phyloP scores from a whole-genome alignment of 2,329 filamentous ascomycete species.

The Pseudofabraea citricarpa region DNA sequence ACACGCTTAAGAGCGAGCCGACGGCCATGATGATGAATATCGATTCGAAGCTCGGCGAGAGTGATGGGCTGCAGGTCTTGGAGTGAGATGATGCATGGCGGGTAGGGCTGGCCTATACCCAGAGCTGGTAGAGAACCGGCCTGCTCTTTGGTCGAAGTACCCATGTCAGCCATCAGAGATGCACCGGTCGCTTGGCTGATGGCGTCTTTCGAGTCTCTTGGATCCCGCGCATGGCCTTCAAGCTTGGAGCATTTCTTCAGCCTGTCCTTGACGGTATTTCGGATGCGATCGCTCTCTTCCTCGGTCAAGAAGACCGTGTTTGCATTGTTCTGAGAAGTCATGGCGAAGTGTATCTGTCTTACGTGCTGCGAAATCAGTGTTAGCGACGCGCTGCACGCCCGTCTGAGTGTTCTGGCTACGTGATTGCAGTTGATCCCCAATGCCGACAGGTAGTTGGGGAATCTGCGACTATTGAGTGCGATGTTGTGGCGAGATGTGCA shows the following conservation, averaged over 20 bases:
- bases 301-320: slow-evolving; percentile 29
- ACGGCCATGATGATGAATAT: slow-evolving; percentile 36
- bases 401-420: no score
- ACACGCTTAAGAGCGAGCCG: slow-evolving; percentile 21
- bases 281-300: slow-evolving; percentile 26
- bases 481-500: no score
- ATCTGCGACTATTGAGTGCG: no score
- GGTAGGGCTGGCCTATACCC: slow-evolving; percentile 10
- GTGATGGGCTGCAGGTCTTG: slow-evolving; percentile 17
- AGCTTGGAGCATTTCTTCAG: slow-evolving; percentile 18
- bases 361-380: no score
- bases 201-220: slow-evolving; percentile 13
- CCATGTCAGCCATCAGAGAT: slow-evolving; percentile 31
- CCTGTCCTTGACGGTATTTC: slow-evolving; percentile 16
- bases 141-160: slow-evolving; percentile 12
- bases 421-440: no score
- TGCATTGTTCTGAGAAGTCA: not conserved
- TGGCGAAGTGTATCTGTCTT: no score
- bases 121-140: slow-evolving; percentile 25
- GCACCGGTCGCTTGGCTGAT: slow-evolving; percentile 23
- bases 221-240: slow-evolving; percentile 15
- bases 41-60: slow-evolving; percentile 26
- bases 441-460: no score
- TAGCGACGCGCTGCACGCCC: no score
- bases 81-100: slow-evolving; percentile 8